Conservation (phyloP, 495 filamentous ascomycete species). For the Lasiosphaeria ovina region DNA sequence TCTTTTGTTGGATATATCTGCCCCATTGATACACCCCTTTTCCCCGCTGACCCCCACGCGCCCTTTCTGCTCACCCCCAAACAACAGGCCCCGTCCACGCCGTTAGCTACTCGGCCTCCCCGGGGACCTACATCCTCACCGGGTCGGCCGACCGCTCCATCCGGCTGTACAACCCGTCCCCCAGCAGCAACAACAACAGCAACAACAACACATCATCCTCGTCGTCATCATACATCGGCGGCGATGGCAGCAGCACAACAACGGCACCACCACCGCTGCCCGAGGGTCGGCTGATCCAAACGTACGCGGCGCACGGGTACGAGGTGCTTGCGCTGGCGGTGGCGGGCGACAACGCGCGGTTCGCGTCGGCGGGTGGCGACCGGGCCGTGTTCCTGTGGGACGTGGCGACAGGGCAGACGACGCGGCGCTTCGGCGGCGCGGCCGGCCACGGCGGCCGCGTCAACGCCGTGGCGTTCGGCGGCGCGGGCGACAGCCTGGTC, state of each 20-base stretch:
- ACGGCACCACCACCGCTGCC: constrained; percentile 33
- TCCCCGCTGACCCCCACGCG: background rate
- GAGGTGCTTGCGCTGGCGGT: constrained; percentile 79
- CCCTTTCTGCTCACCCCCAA: constrained; percentile 21
- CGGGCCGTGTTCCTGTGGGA: constrained; percentile 92
- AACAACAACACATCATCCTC: constrained; percentile 6
- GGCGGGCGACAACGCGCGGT: constrained; percentile 71
- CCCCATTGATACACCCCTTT: background rate
- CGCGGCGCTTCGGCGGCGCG: constrained; percentile 62
- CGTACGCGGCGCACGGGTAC: constrained; percentile 87
- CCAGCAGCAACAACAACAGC: constrained; percentile 38
- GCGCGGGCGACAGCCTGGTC: constrained; percentile 65
- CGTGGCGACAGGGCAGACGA: constrained; percentile 71
- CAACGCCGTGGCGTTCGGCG: constrained; percentile 75
- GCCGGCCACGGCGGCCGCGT: constrained; percentile 67
- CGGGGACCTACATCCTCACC: constrained; percentile 75
- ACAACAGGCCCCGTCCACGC: constrained; percentile 67
- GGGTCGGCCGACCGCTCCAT: constrained; percentile 83
- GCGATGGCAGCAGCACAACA: background rate
- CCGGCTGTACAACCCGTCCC: constrained; percentile 71
- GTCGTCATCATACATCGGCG: background rate
- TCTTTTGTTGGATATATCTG: background rate
- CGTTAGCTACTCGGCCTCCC: constrained; percentile 65
- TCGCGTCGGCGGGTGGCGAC: constrained; percentile 83
- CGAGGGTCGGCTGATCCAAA: constrained; percentile 64